Conservation (phyloP, 192 early-diverging fungal species). For the Podila verticillata region DNA sequence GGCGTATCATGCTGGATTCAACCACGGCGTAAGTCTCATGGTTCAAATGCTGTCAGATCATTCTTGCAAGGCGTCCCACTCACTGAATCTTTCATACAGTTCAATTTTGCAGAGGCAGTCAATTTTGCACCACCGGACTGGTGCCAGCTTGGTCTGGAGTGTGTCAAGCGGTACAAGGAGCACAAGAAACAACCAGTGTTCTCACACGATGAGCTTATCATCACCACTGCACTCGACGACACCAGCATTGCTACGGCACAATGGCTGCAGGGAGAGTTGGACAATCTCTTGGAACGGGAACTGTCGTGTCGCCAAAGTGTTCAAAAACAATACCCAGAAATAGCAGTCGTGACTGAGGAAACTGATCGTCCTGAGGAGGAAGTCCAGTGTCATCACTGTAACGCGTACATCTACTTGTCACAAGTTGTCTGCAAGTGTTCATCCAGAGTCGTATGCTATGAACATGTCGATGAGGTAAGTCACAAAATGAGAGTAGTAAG, state of each 20-base stretch:
- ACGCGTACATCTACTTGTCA: constrained; percentile 78
- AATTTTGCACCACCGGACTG: constrained; percentile 96
- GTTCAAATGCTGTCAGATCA: too few relatives aligned
- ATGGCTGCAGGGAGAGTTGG: constrained; percentile 44
- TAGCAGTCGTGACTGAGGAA: constrained; percentile 48
- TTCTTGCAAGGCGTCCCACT: too few relatives aligned
- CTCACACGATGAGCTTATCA: constrained; percentile 92
- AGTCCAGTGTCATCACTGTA: constrained; percentile 74
- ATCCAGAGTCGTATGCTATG: constrained; percentile 71
- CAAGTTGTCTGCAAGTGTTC: constrained; percentile 70
- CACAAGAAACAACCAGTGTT: constrained; percentile 88
- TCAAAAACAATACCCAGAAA: constrained; percentile 11
- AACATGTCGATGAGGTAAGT: constrained; percentile 57
- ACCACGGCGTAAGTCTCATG: constrained; percentile 81
- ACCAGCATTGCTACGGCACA: constrained; percentile 34
- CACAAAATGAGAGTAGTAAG: too few relatives aligned
- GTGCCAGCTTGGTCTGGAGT: constrained; percentile 81
- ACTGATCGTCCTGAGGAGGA: constrained; percentile 67
- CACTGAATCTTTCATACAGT: constrained; percentile 41
- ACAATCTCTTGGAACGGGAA: constrained; percentile 29
- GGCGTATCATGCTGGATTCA: constrained; percentile 96
- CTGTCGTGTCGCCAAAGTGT: constrained; percentile 4
- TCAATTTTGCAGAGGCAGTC: constrained; percentile 96
- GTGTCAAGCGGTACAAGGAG: constrained; percentile 83
- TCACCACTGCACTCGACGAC: constrained; percentile 62